Evolutionary conservation across 2,329 filamentous ascomycete genomes (phyloP).

Genomic region (Chaetothyriales sp.): DNA sequence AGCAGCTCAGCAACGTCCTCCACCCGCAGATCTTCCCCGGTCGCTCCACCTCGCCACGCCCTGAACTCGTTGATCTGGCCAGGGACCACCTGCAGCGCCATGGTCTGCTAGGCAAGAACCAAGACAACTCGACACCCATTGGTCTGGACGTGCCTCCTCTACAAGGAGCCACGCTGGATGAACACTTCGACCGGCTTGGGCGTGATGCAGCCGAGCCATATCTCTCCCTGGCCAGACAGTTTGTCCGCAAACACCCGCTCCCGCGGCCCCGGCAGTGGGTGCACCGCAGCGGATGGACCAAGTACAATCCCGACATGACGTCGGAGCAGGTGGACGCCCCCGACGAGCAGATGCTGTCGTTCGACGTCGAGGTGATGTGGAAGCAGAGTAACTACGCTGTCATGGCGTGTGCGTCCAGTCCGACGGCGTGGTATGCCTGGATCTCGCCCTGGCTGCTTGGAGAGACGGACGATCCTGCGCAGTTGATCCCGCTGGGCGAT

Average conservation of each 20-base stretch:
- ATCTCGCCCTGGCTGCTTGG: conserved; percentile 86
- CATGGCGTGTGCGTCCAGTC: conserved; percentile 87
- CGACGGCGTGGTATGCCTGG: conserved; percentile 93
- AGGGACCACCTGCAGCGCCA: conserved; percentile 71
- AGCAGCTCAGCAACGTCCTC: conserved; percentile 75
- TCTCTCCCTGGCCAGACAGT: conserved; percentile 57
- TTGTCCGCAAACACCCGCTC: conserved; percentile 46
- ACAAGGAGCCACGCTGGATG: conserved; percentile 68
- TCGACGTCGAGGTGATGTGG: conserved; percentile 95
- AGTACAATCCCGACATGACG: conserved; percentile 61
- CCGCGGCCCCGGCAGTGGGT: conserved; percentile 58
- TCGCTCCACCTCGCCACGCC: conserved; percentile 38
- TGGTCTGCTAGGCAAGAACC: conserved; percentile 79
- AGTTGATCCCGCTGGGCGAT: conserved; percentile 78
- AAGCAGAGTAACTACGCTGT: conserved; percentile 83
- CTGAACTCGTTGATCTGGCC: conserved; percentile 63
- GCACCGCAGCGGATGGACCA: conserved; percentile 77
- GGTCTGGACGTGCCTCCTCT: conserved; percentile 72
- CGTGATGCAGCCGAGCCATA: conserved; percentile 78
- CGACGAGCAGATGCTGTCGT: conserved; percentile 67
- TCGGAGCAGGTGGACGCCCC: conserved; percentile 62
- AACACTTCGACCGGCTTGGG: conserved; percentile 84
- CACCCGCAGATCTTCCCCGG: conserved; percentile 67
- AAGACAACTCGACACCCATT: conserved; percentile 58
- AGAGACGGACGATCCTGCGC: conserved; percentile 59